These are phyloP conservation scores for Colletotrichum navitas DNA, from an alignment of 2,329 filamentous ascomycete genomes.

Conservation along the genomic window DNA sequence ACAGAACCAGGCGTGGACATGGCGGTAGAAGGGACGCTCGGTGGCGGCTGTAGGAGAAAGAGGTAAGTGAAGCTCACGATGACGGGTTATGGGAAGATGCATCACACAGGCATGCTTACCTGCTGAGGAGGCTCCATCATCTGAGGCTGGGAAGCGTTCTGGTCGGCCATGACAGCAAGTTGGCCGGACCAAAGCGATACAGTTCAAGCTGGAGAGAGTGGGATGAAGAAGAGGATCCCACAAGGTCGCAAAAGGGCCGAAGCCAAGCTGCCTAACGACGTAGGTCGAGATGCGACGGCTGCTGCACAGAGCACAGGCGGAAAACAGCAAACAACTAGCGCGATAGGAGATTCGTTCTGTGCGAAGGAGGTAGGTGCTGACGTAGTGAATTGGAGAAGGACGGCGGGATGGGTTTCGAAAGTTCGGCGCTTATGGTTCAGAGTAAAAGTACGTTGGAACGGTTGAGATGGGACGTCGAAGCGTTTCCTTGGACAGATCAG, in stretches of 20 bases:
- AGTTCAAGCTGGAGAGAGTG: slow-evolving; percentile 21
- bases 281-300: slow-evolving; percentile 28
- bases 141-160: slow-evolving; percentile 35
- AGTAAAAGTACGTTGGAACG: slow-evolving; percentile 4
- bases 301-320: slow-evolving; percentile 23
- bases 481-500: slow-evolving; percentile 2
- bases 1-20: slow-evolving; percentile 53
- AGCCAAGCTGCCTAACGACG: slow-evolving; percentile 35
- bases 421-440: slow-evolving; percentile 24
- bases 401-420: slow-evolving; percentile 11
- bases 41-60: slow-evolving; percentile 15
- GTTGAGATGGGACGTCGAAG: slow-evolving; percentile 11
- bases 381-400: slow-evolving; percentile 28
- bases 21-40: slow-evolving; percentile 44
- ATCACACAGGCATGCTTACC: slow-evolving; percentile 28
- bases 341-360: slow-evolving; percentile 13
- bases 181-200: slow-evolving; percentile 13
- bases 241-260: slow-evolving; percentile 30
- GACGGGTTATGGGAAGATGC: neutral
- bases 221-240: slow-evolving; percentile 16
- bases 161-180: slow-evolving; percentile 38
- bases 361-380: slow-evolving; percentile 23
- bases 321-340: slow-evolving; percentile 27
- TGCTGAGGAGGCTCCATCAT: slow-evolving; percentile 42
- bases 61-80: slow-evolving; percentile 1